Evolutionary conservation across 2,329 filamentous ascomycete species (phyloP), one percentile per base, ranked within the genome.

Genomic region (Penicillium decumbens): DNA sequence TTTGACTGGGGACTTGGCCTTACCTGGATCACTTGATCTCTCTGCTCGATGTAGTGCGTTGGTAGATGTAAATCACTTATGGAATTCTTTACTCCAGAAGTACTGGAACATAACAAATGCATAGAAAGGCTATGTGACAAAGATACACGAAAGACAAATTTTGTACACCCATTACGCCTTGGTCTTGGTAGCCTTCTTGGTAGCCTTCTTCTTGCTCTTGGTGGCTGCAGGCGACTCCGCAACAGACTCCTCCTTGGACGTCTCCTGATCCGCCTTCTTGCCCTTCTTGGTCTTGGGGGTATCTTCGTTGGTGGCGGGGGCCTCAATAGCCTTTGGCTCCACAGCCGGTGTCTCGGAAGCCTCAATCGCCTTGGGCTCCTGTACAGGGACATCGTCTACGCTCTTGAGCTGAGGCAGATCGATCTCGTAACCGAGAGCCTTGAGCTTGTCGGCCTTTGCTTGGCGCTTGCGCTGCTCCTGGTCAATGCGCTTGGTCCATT

Each of bases 361-460:
- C 47, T 72, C 69, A 32, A 70, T 55, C 20, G 65, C 61, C 59
- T 67, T 58, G 54, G 61, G 41, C 33, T 62, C 64, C 53, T 72
- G 74, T 49, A 75, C 68, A 18, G 76, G 71, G 42, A 83, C 75
- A 40, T 74, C 73, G 23, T 80, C 76, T 6, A 83, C 79, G 29
- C 72, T 71, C 76, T 88, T 95, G 58, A 95, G 72, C 58, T 78
- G 74, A 0, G 89, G 89, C 20, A 82, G 80, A 44, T 88, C 15
- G 15, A 89, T 91, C 53, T 93, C 84, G 70, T 98, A 97, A 8
- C 87, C 92, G 51, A 95, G 71, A 37, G 79, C 83, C 77, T 88
- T 85, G 58, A 96, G 75, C 74, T 88, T 87, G 65, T 86, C 81
- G 1, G 81, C 83, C 72, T 89, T 87, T 57, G 77, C 77, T 32